Evolutionary conservation across 2,329 filamentous ascomycete genomes (phyloP).

Genomic region (Aspergillus versicolor): DNA sequence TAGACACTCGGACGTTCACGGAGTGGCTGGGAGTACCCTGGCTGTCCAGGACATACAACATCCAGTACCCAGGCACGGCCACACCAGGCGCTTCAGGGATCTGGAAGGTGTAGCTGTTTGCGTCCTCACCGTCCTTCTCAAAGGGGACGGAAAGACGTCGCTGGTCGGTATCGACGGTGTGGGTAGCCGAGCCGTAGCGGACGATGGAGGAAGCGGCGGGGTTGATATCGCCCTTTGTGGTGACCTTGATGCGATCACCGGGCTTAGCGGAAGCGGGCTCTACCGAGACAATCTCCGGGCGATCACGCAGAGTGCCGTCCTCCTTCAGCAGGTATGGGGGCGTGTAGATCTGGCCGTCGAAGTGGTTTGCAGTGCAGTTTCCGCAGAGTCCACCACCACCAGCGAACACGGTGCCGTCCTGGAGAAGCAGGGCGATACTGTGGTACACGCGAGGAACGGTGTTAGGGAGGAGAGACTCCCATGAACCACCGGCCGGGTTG

Average conservation of each 20-base stretch:
- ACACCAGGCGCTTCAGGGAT: neutral
- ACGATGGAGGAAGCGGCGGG: conserved; percentile 42
- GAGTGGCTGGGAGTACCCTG: conserved; percentile 33
- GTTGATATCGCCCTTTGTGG: neutral
- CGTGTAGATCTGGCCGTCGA: conserved; percentile 56
- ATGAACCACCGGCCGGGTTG: too few relatives aligned
- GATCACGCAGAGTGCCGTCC: neutral
- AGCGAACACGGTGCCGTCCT: conserved; percentile 51
- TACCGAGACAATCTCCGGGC: neutral
- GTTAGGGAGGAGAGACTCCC: conserved; percentile 7
- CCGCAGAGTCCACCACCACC: conserved; percentile 57
- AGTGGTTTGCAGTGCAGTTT: conserved; percentile 50
- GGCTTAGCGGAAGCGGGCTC: neutral
- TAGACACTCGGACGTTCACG: neutral
- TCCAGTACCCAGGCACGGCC: neutral
- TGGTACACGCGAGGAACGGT: conserved; percentile 46
- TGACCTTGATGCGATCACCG: neutral
- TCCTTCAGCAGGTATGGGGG: conserved; percentile 54
- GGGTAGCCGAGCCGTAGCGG: conserved; percentile 25
- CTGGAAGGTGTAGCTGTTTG: neutral
- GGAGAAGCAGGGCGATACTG: conserved; percentile 49
- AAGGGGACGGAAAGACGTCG: neutral
- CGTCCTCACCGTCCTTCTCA: neutral
- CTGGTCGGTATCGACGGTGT: conserved; percentile 7
- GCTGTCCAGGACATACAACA: conserved; percentile 1